Evolutionary conservation across 2,329 filamentous ascomycete species (phyloP).

Genomic region (Calonectria pseudoreteaudii): DNA sequence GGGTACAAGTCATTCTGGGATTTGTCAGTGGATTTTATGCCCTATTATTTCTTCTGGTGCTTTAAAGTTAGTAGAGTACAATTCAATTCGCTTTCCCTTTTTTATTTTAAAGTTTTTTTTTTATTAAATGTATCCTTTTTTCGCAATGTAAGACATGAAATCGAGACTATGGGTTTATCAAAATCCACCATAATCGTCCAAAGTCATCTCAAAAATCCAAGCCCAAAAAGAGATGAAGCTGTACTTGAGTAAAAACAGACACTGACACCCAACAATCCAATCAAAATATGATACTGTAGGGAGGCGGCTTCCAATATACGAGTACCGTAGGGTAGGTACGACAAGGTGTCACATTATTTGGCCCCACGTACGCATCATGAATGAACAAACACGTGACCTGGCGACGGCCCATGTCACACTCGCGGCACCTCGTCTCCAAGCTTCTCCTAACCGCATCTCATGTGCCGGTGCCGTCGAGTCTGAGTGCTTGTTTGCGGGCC

Average conservation of each 20-base stretch:
- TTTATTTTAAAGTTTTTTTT: neutral
- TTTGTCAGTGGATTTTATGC: neutral
- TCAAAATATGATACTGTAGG: neutral
- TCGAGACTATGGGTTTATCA: neutral
- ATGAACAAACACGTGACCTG: conserved; percentile 37
- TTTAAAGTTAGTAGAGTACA: neutral
- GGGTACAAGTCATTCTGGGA: neutral
- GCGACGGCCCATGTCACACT: conserved; percentile 40
- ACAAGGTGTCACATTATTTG: neutral
- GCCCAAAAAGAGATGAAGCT: neutral
- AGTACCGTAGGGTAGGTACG: neutral
- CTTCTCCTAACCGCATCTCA: conserved; percentile 20
- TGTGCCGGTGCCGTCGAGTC: neutral
- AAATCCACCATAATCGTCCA: neutral
- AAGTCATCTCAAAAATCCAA: neutral
- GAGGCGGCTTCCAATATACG: neutral
- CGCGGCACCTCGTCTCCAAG: conserved; percentile 12
- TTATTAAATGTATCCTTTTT: neutral
- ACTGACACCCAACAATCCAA: no score
- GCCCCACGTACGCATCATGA: conserved; percentile 4
- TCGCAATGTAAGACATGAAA: neutral
- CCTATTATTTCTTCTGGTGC: neutral
- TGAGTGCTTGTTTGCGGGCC: neutral
- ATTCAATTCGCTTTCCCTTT: neutral
- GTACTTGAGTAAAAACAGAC: neutral